Conservation (phyloP, 306 rosid species). For the Vachellia pachyceras region DNA sequence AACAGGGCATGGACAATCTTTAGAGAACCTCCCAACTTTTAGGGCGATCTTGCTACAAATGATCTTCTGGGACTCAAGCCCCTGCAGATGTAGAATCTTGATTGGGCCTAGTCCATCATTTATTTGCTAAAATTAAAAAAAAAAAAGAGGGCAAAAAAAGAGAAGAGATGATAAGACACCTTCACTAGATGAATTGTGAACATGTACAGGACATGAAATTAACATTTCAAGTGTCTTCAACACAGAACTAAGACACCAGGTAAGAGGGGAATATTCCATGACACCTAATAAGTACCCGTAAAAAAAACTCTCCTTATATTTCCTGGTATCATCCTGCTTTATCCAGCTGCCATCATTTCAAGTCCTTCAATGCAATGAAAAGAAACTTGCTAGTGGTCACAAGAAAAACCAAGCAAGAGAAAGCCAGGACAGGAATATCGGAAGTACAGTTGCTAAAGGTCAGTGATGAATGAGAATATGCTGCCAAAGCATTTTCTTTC, state of each 20-base stretch:
- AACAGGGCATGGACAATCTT: background rate
- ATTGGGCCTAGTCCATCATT: background rate
- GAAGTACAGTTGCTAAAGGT: constrained; percentile 55
- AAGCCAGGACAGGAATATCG: constrained; percentile 64
- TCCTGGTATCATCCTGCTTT: constrained; percentile 55
- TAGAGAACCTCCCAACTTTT: background rate
- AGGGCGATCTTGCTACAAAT: background rate
- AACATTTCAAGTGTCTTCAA: constrained; percentile 42
- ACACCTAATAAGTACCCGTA: constrained; percentile 38
- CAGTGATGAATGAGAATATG: constrained; percentile 57
- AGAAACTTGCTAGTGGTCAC: constrained; percentile 47
- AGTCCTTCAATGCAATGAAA: constrained; percentile 55
- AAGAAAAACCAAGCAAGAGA: constrained; percentile 65
- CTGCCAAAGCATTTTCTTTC: constrained; percentile 72
- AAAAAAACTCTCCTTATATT: constrained; percentile 38
- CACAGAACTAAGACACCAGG: constrained; percentile 43
- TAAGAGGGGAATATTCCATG: constrained; percentile 20
- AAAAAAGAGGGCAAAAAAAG: too few relatives aligned
- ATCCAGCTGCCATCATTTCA: constrained; percentile 61
- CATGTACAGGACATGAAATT: constrained; percentile 20
- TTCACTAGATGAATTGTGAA: constrained; percentile 11
- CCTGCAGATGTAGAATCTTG: background rate
- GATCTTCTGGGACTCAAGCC: background rate
- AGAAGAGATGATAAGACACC: constrained; percentile 21
- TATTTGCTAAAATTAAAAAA: background rate